Evolutionary conservation across 169 alveolate species (phyloP), one percentile per base, ranked within the genome.

Genomic region (Theileria orientalis): DNA sequence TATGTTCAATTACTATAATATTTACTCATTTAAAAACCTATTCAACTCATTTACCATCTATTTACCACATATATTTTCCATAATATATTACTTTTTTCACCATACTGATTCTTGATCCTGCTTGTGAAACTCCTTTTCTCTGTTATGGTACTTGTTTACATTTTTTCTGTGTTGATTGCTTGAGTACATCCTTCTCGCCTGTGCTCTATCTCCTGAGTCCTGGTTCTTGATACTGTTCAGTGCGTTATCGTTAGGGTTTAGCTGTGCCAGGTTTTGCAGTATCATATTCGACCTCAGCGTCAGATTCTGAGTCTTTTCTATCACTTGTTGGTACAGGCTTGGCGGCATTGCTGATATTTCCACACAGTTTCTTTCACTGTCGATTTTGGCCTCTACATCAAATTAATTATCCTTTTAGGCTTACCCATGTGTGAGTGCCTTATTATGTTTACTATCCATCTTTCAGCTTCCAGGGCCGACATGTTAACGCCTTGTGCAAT

Each of bases 401-500:
- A 5, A n/a, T 23, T 14, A 6, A 49, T 47, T 14, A 30, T 74
- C 42, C 70, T 74, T 25, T 74, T 83, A 19, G 74, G 74, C 56
- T 63, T 63, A 63, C 72, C 72, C 32, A 77, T 57, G 68, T 79
- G 87, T 11, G 96, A 93, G 80, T 93, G 91, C 27, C 97, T 84
- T 40, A 94, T 94, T 33, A 94, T 87, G 76, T 92, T 93, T 61
- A 94, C 97, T 49, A 94, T 92, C 97, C 97, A 94, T 19, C 94
- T 85, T 69, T 94, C 97, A 6, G 97, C 97, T 21, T 91, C 95
- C 62, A 90, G 92, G 19, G 93, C 82, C 41, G 91, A 74, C 93
- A 94, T 88, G 84, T 90, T 88, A 54, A 94, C 91, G 83, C 93
- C 91, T 69, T 89, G 85, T 11, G 97, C 94, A 37, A 94, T 91